Evolutionary conservation across 768 basidiomycete genomes (phyloP).

Genomic region (Naganishia vaughanmartiniae): DNA sequence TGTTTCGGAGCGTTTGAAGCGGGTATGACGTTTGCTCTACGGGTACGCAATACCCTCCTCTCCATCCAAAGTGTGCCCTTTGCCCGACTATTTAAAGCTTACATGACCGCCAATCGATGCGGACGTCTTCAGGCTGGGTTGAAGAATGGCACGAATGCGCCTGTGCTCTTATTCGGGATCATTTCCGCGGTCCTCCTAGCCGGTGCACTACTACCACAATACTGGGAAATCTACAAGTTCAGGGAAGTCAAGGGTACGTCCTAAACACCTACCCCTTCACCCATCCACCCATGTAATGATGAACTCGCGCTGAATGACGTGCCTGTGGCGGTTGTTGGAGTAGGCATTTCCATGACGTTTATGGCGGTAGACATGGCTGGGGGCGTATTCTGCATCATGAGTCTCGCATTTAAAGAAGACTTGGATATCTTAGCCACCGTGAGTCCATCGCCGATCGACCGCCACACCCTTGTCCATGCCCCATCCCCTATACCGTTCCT

Average conservation of each 20-base stretch:
- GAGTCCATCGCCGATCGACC: constrained; percentile 38
- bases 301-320: neutral
- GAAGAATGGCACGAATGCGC: constrained; percentile 51
- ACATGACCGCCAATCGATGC: neutral
- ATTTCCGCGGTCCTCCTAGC: constrained; percentile 62
- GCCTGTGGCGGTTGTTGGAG: constrained; percentile 56
- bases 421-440: constrained; percentile 67
- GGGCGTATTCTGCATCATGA: constrained; percentile 67
- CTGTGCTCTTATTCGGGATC: constrained; percentile 64
- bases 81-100: too few species aligned
- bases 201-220: constrained; percentile 63
- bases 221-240: constrained; percentile 69
- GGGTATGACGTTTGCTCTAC: constrained; percentile 61
- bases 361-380: constrained; percentile 69
- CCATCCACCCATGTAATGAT: neutral
- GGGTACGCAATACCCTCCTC: constrained; percentile 53
- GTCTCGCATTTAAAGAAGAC: constrained; percentile 64
- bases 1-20: constrained; percentile 62
- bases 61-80: neutral
- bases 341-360: constrained; percentile 69
- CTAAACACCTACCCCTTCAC: too few species aligned
- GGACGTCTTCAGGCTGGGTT: constrained; percentile 52
- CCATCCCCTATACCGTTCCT: neutral
- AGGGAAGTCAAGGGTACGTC: constrained; percentile 48
- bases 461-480: neutral